Conservation (phyloP, 352 stramenopile species). For the Globisporangium yorkense region DNA sequence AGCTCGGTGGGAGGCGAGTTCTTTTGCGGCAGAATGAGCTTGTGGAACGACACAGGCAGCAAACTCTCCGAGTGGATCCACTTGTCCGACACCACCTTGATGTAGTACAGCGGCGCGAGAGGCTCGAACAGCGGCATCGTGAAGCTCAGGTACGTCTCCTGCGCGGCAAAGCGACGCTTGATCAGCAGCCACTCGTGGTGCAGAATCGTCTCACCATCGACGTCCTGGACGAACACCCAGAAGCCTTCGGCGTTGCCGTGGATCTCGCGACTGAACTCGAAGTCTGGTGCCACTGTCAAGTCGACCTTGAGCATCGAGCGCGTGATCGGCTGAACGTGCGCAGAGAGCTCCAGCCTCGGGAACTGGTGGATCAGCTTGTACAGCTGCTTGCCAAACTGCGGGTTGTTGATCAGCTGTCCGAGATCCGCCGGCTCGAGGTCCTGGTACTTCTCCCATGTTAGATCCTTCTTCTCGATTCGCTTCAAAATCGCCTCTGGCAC, state of each 20-base stretch:
- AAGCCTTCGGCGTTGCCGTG: conserved; percentile 97
- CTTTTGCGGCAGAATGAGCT: conserved; percentile 98
- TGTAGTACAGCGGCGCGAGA: conserved; percentile 97
- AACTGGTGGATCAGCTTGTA: conserved; percentile 99
- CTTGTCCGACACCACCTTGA: conserved; percentile 96
- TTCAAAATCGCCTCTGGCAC: conserved; percentile 95
- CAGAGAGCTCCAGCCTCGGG: conserved; percentile 94
- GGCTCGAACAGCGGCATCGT: conserved; percentile 98
- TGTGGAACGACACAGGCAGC: conserved; percentile 97
- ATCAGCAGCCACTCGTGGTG: conserved; percentile 97
- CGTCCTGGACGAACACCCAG: conserved; percentile 98
- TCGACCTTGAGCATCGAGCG: conserved; percentile 96
- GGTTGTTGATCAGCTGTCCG: conserved; percentile 95
- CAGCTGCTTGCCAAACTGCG: conserved; percentile 97
- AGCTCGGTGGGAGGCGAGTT: conserved; percentile 96
- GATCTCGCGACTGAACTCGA: conserved; percentile 95
- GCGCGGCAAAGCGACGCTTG: conserved; percentile 76
- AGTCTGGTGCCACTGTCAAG: conserved; percentile 95
- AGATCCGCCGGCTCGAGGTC: conserved; percentile 97
- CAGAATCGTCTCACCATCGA: conserved; percentile 97
- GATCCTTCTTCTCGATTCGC: conserved; percentile 98
- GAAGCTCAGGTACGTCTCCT: conserved; percentile 89
- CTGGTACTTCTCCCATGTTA: conserved; percentile 97
- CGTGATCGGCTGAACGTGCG: conserved; percentile 98
- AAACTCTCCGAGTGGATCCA: conserved; percentile 97